Percentiles rank a stretch among this genome's conserved stretches.
phyloP scores from a whole-genome alignment of 805 yeast species.

The Blastobotrys chiropterorum region DNA sequence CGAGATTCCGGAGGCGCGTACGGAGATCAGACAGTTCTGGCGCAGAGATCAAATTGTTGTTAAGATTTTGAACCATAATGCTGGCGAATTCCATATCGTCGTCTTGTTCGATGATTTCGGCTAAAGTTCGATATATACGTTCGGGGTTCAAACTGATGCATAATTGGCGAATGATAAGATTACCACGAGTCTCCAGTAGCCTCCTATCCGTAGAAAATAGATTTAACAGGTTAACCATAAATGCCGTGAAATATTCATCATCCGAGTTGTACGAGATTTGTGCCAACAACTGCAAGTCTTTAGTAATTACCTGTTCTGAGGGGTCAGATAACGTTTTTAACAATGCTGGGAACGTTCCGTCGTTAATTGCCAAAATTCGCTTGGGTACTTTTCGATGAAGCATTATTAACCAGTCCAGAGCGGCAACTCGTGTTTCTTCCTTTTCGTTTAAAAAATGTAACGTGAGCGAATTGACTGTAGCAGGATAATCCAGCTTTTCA shows the following conservation, averaged over 20 bases:
- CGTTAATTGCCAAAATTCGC: constrained; percentile 41
- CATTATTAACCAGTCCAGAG: constrained; percentile 84
- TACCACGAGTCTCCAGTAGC: constrained; percentile 65
- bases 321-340: constrained; percentile 69
- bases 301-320: constrained; percentile 69
- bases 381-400: constrained; percentile 65
- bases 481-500: constrained; percentile 40
- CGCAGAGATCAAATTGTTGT: constrained; percentile 78
- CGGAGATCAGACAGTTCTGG: constrained; percentile 72
- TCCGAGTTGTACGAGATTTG: constrained; percentile 66
- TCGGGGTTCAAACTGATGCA: constrained; percentile 79
- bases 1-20: constrained; percentile 57
- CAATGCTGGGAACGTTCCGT: constrained; percentile 67
- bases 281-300: constrained; percentile 65
- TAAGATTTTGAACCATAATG: constrained; percentile 78
- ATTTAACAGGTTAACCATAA: constrained; percentile 63
- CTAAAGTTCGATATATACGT: constrained; percentile 71
- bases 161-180: constrained; percentile 74
- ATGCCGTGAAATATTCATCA: constrained; percentile 68
- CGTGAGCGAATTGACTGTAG: constrained; percentile 66
- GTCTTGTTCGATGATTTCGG: constrained; percentile 61
- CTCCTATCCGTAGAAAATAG: constrained; percentile 66
- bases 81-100: constrained; percentile 64
- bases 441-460: constrained; percentile 67
- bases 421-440: constrained; percentile 75